A percentile compares a stretch with the other conserved stretches of the same genome.
Conservation (phyloP, 495 filamentous ascomycete genomes). For the Annulohypoxylon nitens region DNA sequence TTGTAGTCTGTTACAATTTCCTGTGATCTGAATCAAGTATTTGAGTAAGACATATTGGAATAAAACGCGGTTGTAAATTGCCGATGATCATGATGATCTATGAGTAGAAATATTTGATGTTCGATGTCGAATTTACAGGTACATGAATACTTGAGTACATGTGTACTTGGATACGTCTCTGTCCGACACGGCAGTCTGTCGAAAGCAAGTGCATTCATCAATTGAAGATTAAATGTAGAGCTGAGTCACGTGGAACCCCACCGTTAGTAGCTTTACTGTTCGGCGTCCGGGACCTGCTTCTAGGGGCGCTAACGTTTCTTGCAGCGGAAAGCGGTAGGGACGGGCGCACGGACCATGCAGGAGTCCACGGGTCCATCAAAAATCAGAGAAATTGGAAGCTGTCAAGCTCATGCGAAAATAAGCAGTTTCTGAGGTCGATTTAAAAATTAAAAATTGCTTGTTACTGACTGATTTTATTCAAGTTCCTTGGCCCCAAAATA, state of each 20-base stretch:
- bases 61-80: neutral
- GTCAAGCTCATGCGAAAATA: conserved; percentile 34
- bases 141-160: neutral
- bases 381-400: conserved; percentile 33
- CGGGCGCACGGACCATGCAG: conserved; percentile 31
- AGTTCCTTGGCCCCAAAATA: conserved; percentile 39
- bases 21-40: neutral
- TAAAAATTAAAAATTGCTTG: conserved; percentile 1
- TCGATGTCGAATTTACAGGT: too few relatives aligned
- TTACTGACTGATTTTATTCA: neutral
- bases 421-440: conserved; percentile 18
- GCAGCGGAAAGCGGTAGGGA: neutral
- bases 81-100: neutral
- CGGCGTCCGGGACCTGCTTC: neutral
- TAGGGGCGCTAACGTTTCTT: neutral
- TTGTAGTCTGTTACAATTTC: neutral
- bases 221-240: neutral
- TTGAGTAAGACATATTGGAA: neutral
- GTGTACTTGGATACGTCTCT: neutral
- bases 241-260: conserved; percentile 11
- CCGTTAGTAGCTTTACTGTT: neutral
- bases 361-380: conserved; percentile 18
- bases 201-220: neutral
- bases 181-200: neutral
- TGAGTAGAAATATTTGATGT: neutral